Base-by-base conservation (phyloP, 495 filamentous ascomycete genomes). In the Neurospora sp. region DNA sequence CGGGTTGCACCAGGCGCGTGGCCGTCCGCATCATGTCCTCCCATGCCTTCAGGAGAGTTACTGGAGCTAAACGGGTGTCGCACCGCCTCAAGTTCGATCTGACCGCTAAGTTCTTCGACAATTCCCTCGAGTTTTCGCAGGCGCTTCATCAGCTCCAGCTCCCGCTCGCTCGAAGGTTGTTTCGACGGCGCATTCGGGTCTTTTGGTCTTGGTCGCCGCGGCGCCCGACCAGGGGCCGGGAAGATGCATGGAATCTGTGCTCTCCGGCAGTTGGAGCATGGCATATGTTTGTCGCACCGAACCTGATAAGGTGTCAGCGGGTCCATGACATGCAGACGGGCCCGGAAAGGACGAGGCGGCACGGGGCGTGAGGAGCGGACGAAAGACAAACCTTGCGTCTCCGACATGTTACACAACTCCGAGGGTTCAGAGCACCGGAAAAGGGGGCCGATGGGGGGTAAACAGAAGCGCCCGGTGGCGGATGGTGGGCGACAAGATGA, bases 391-490 rank as follows among this genome's bases (percentile, higher is more conserved):
- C 93, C 80, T 97, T 97, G 69, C 94, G 86, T 74, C 90, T 88
- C 31, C 93, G 87, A 79, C 94, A 97, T 38, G 92, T 96, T 3
- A 93, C 89, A 81, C 94, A 97, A 75, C 92, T 94, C 72, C 93
- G 87, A 10, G 91, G 87, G 77, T 90, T 91, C 11, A 90, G 77
- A 31, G 78, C 79, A 16, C 77, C 77, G 4, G 83, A 81, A 23
- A 82, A 80, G 1, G 79, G 77, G 46, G 82, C 81, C 12, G 79
- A 81, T 27, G 85, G 85, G 10, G 83, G 80, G 66, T 85, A 85
- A 9, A 84, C 84, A 38, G 84, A 84, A 23, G 84, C 78, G 89
- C 87, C 91, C 6, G 92, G 93, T 2, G 92, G 89, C 72, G 91
- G 91, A 5, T 88, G 85, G 84, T 81, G 93, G 78, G 86, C 82